A percentile compares a stretch with the other conserved stretches of the same genome.
These are phyloP conservation scores for Candida silvicultrix DNA, from an alignment of 805 yeast genomes.

Conservation along the genomic window DNA sequence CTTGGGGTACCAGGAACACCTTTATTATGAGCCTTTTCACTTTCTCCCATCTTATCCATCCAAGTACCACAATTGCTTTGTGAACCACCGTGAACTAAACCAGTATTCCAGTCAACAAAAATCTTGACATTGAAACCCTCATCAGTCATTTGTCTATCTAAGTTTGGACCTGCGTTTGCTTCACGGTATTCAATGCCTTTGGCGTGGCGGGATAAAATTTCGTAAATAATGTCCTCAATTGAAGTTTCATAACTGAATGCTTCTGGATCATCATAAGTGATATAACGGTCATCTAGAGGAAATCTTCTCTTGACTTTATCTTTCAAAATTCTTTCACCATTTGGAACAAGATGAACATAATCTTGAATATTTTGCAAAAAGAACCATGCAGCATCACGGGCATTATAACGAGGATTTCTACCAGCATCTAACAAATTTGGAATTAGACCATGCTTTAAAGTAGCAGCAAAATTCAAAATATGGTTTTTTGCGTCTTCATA, in stretches of 20 bases:
- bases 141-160: constrained; percentile 89
- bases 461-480: constrained; percentile 80
- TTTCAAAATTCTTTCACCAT: constrained; percentile 60
- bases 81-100: constrained; percentile 85
- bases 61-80: constrained; percentile 96
- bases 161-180: constrained; percentile 86
- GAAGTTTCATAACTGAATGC: constrained; percentile 73
- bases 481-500: constrained; percentile 75
- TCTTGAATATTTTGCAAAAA: constrained; percentile 86
- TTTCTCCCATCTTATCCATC: constrained; percentile 99
- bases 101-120: constrained; percentile 82
- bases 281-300: constrained; percentile 80
- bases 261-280: constrained; percentile 58
- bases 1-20: constrained; percentile 98
- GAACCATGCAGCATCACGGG: constrained; percentile 97
- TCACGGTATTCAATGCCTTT: constrained; percentile 82
- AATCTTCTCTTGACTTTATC: constrained; percentile 76
- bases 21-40: constrained; percentile 69
- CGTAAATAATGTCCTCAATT: constrained; percentile 73
- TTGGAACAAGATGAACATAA: constrained; percentile 60
- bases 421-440: constrained; percentile 94
- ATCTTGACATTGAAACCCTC: constrained; percentile 87
- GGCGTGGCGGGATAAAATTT: constrained; percentile 84
- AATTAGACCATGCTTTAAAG: constrained; percentile 90
- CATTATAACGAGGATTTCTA: constrained; percentile 88